Conservation (phyloP, 179 eudicot species). For the Silene noctiflora region DNA sequence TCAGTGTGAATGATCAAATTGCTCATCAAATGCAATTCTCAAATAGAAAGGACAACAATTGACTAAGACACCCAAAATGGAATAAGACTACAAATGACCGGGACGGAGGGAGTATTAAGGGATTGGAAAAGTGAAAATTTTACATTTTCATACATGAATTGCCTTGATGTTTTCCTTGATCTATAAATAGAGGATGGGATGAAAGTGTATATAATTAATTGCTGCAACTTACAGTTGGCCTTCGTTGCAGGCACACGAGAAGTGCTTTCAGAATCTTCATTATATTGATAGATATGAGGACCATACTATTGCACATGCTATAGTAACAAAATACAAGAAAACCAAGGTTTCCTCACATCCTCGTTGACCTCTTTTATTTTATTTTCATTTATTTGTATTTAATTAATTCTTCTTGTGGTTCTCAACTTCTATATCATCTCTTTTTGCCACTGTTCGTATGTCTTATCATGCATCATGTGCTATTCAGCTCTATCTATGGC, state of each 20-base stretch:
- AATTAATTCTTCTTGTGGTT: background rate
- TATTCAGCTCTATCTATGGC: slow-evolving; percentile 87
- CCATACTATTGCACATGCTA: slow-evolving; percentile 95
- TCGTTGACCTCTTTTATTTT: background rate
- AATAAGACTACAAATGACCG: too few species aligned
- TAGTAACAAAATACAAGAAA: slow-evolving; percentile 81
- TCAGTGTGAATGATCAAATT: too few species aligned
- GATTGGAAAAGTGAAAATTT: too few species aligned
- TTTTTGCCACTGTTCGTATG: background rate
- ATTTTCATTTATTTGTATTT: background rate
- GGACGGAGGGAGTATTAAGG: too few species aligned
- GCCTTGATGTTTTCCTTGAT: too few species aligned
- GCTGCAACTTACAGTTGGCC: too few species aligned
- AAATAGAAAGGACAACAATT: too few species aligned
- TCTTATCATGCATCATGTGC: slow-evolving; percentile 6
- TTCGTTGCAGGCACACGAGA: slow-evolving; percentile 63
- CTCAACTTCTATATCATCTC: background rate
- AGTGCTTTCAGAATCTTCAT: slow-evolving; percentile 92
- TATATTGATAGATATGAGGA: slow-evolving; percentile 81
- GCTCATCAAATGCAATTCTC: too few species aligned
- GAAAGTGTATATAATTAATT: too few species aligned
- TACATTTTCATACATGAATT: too few species aligned
- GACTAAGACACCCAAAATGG: too few species aligned
- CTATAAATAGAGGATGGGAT: too few species aligned
- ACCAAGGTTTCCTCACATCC: slow-evolving; percentile 56